phyloP scores from a whole-genome alignment of 169 alveolate species.

The Plasmodium ovale region DNA sequence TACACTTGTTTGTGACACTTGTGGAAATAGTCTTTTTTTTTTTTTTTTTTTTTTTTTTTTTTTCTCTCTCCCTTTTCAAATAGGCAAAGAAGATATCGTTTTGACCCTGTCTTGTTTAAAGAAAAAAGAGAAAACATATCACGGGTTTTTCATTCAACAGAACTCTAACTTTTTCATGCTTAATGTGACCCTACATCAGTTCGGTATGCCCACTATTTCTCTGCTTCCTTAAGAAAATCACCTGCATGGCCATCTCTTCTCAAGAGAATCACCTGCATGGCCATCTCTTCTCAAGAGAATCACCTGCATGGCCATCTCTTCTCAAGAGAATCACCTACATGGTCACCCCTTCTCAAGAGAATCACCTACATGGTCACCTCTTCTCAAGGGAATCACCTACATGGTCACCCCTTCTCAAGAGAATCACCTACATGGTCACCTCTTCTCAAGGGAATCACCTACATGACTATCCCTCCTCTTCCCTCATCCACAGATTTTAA shows the following conservation, averaged over 20 bases:
- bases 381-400: not conserved
- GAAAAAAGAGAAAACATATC: constrained; percentile 27
- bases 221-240: not conserved
- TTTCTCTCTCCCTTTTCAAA: not conserved
- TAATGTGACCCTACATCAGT: constrained; percentile 56
- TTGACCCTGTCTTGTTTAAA: constrained; percentile 42
- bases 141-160: constrained; percentile 30
- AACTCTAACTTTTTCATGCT: constrained; percentile 27
- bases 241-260: not conserved
- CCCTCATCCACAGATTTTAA: constrained; percentile 25
- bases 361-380: not conserved
- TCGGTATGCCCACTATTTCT: constrained; percentile 4
- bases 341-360: not conserved
- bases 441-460: not conserved
- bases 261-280: too few relatives aligned
- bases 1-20: too few relatives aligned
- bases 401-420: not conserved
- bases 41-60: not conserved
- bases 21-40: not conserved
- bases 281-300: not conserved
- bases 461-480: not conserved
- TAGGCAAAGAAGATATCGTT: not conserved
- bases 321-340: too few relatives aligned
- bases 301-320: not conserved
- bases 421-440: not conserved